Conservation (phyloP, 495 filamentous ascomycete genomes). For the Ramalina intermedia region DNA sequence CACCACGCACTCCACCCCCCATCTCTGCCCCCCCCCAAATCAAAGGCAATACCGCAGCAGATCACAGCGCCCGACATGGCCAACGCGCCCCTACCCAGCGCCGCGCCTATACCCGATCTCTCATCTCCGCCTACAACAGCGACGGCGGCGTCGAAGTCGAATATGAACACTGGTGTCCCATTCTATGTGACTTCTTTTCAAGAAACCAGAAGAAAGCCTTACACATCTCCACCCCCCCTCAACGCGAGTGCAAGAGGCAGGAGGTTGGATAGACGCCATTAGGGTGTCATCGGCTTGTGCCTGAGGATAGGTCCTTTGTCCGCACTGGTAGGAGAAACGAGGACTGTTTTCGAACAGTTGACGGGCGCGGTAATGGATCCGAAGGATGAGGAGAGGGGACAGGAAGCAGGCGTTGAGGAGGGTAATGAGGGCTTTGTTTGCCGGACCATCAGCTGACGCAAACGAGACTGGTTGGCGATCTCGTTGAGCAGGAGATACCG, state of each 20-base stretch:
- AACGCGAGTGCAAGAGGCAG: no score
- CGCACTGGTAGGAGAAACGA: slow-evolving; percentile 8
- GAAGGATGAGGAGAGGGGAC: no score
- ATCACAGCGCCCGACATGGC: neutral
- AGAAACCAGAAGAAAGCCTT: neutral
- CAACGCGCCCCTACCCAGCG: neutral
- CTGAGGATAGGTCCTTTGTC: slow-evolving; percentile 13
- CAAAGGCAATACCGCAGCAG: no score
- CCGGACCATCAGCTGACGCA: no score
- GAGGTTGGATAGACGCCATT: slow-evolving; percentile 9
- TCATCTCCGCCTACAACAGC: neutral
- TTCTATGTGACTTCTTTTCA: neutral
- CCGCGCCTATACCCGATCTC: neutral
- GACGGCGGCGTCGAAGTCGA: neutral
- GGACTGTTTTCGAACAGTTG: no score
- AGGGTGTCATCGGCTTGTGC: slow-evolving; percentile 13
- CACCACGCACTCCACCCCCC: no score
- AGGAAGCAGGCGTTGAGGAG: no score
- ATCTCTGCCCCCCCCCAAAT: no score
- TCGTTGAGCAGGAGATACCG: no score
- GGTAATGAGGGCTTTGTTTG: no score
- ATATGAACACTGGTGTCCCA: slow-evolving; percentile 10
- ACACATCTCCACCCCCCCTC: slow-evolving; percentile 1
- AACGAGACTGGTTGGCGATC: no score
- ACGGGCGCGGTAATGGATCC: no score